These are phyloP conservation scores for Fraxinus pennsylvanica DNA, from an alignment of 257 asterid genomes.

Conservation along the genomic window DNA sequence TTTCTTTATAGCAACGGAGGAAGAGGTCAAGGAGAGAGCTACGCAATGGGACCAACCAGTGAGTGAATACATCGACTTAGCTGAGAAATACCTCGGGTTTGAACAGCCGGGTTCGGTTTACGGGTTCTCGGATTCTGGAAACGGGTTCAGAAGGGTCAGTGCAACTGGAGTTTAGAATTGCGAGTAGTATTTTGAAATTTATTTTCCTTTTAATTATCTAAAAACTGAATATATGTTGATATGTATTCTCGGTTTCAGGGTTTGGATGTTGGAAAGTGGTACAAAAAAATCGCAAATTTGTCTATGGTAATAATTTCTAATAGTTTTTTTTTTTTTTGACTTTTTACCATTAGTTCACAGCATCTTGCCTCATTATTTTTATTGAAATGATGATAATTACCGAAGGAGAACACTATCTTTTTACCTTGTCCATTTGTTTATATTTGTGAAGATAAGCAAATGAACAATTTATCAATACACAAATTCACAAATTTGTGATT, in stretches of 20 bases:
- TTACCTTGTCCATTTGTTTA: not conserved
- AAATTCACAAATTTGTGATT: not conserved
- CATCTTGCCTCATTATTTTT: not conserved
- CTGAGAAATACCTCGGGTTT: slow-evolving; percentile 75
- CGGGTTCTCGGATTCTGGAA: slow-evolving; percentile 78
- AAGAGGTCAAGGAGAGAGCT: slow-evolving; percentile 85
- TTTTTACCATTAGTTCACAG: not conserved
- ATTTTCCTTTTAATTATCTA: not conserved
- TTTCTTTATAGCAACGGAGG: slow-evolving; percentile 61
- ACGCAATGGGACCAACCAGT: slow-evolving; percentile 86
- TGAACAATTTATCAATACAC: not conserved
- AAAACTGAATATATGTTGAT: not conserved
- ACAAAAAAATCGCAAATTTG: not conserved
- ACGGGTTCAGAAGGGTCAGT: slow-evolving; percentile 75
- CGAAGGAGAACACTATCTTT: not conserved
- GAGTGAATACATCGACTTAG: slow-evolving; percentile 68
- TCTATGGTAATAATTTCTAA: not conserved
- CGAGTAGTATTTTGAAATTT: not conserved
- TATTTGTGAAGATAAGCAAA: not conserved
- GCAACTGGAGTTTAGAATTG: not conserved
- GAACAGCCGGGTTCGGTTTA: slow-evolving; percentile 87
- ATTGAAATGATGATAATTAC: not conserved
- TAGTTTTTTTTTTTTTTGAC: not conserved
- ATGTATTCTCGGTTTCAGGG: not conserved
- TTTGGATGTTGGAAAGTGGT: not conserved